Percentiles rank a stretch among this genome's conserved stretches.
phyloP scores from a whole-genome alignment of 176 grass and related monocot species.

The Carex parvula region DNA sequence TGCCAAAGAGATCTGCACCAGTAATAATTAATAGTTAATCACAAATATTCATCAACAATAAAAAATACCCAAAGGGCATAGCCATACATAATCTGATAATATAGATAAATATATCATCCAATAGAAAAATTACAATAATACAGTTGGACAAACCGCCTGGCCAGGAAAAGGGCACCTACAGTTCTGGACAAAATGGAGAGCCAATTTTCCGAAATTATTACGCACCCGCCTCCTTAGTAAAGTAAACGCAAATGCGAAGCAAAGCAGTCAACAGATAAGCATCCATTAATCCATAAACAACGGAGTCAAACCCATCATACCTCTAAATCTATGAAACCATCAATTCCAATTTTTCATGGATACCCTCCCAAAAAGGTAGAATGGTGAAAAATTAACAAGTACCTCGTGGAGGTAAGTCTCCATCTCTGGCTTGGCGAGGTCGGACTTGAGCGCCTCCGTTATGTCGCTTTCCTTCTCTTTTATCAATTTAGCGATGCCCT shows the following conservation, averaged over 20 bases:
- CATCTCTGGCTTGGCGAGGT: conserved; percentile 73
- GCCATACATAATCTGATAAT: background rate
- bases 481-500: conserved; percentile 42
- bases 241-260: background rate
- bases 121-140: background rate
- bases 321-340: background rate
- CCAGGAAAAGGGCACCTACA: background rate
- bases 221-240: background rate
- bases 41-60: conserved; percentile 11
- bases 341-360: background rate
- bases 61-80: background rate
- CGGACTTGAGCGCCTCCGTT: conserved; percentile 49
- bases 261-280: background rate
- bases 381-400: background rate
- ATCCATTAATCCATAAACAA: background rate
- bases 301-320: background rate
- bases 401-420: conserved; percentile 88
- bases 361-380: background rate
- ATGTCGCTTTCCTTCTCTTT: conserved; percentile 74
- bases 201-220: background rate
- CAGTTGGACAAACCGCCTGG: background rate
- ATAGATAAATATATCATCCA: background rate
- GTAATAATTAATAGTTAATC: conserved; percentile 6
- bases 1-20: conserved; percentile 55
- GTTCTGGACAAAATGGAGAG: background rate